phyloP scores from a whole-genome alignment of 805 yeast genomes.

The Starmerella vaccinii region DNA sequence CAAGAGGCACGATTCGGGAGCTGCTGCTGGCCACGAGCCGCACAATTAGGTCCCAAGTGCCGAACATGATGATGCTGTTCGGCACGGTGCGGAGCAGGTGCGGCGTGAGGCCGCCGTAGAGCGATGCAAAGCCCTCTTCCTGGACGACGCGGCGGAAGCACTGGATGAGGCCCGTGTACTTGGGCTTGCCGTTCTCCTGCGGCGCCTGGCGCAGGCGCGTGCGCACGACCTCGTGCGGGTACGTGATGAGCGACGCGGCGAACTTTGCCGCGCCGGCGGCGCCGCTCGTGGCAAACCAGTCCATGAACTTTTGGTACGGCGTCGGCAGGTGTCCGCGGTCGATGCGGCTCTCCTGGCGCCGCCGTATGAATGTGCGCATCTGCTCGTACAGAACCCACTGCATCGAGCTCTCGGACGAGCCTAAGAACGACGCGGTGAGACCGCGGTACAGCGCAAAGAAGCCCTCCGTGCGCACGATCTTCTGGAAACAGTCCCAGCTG shows the following conservation, averaged over 20 bases:
- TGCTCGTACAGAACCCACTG: conserved; percentile 97
- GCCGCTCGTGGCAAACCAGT: conserved; percentile 94
- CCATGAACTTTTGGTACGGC: conserved; percentile 54
- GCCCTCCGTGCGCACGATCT: conserved; percentile 69
- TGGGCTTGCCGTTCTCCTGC: conserved; percentile 61
- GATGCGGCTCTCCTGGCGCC: conserved; percentile 29
- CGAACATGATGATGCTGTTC: conserved; percentile 95
- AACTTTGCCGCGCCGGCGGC: conserved; percentile 96
- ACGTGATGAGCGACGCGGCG: conserved; percentile 81
- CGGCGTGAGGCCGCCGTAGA: conserved; percentile 97
- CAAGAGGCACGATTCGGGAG: background rate
- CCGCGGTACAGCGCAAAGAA: conserved; percentile 73
- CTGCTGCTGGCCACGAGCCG: conserved; percentile 25
- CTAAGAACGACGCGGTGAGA: conserved; percentile 86
- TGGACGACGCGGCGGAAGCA: conserved; percentile 75
- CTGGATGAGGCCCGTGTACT: conserved; percentile 81
- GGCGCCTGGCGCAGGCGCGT: conserved; percentile 96
- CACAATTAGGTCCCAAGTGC: conserved; percentile 89
- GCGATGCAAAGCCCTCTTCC: conserved; percentile 85
- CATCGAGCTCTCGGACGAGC: conserved; percentile 81
- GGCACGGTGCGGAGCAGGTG: conserved; percentile 96
- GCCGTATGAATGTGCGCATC: conserved; percentile 59
- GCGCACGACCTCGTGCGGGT: conserved; percentile 95
- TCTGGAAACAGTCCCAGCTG: conserved; percentile 71
- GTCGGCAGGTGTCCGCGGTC: conserved; percentile 32